Evolutionary conservation across 352 stramenopile genomes (phyloP).

Genomic region (Globisporangium solare): DNA sequence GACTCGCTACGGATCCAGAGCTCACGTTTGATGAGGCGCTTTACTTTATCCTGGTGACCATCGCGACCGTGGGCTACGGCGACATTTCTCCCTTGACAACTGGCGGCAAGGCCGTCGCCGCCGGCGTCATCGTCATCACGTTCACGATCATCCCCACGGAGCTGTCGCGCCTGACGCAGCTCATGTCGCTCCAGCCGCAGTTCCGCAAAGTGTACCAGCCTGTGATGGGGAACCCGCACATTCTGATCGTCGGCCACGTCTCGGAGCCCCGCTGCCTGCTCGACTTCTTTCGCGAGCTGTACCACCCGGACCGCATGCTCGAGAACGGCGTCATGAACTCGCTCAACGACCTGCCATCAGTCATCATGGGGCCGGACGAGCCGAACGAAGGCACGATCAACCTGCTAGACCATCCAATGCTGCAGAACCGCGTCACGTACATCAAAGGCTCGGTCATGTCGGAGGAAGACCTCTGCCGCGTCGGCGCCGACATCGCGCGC

Average conservation of each 20-base stretch:
- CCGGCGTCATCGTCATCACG: constrained; percentile 47
- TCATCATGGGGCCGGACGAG: constrained; percentile 50
- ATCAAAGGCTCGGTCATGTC: constrained; percentile 66
- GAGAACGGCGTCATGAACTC: constrained; percentile 21
- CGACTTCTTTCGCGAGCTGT: constrained; percentile 63
- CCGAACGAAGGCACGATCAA: constrained; percentile 45
- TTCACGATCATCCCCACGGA: constrained; percentile 58
- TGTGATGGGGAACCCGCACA: constrained; percentile 44
- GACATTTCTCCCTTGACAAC: constrained; percentile 45
- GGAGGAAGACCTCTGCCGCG: constrained; percentile 59
- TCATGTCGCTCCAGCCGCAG: constrained; percentile 60
- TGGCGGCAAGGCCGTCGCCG: constrained; percentile 31
- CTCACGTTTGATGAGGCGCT: constrained; percentile 54
- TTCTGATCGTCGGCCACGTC: constrained; percentile 51
- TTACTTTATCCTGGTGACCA: constrained; percentile 60
- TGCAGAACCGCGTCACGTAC: constrained; percentile 55
- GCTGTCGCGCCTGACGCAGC: constrained; percentile 41
- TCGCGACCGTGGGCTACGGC: constrained; percentile 51
- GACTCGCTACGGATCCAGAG: constrained; percentile 12
- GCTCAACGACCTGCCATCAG: constrained; percentile 39
- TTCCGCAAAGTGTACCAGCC: constrained; percentile 58
- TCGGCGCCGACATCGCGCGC: constrained; percentile 42
- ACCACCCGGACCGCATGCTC: constrained; percentile 49
- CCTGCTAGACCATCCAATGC: constrained; percentile 52
- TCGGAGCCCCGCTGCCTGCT: constrained; percentile 42